Base-by-base conservation (phyloP, 495 filamentous ascomycete genomes). In the Xylaria telfairii region DNA sequence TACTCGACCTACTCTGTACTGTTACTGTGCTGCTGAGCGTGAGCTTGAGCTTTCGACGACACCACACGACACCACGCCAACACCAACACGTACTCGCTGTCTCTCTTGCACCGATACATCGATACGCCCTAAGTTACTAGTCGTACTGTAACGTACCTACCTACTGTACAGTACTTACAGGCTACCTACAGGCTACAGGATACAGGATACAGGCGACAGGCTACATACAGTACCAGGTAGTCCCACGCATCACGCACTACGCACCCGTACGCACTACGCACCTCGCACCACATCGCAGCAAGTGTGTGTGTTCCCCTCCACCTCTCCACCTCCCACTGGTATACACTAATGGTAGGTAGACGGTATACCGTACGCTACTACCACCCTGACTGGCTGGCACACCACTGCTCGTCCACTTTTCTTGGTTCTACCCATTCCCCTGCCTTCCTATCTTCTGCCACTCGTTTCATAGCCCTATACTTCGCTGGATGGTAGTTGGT, bases 401-500 rank as follows among this genome's bases (percentile, higher is more conserved):
- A 54, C 47, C 4, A 53, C 34, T 42, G 64, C 64, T 54, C 42
- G 64, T 66, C 64, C 64, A 66, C 64, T 66, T 66, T 66, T 66
- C 64, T 42, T 54, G 46, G 17, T 41, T 66, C 41, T 66, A 54
- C 64, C 64, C 47, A 41, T 66, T 66, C 64, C 64, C 47, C 47
- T 53, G 30, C 47, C 32, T 34, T 54, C 64, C 47, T 47, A 54
- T 54, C 64, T 42, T 42, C 64, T 42, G 24, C 64, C 26, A 34
- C 64, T 66, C 47, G 28, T 54, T 66, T 54, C 47, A 30, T 66
- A 54, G 64, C 64, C 46, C 47, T 66, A 53, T 34, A 19, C 19
- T 54, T 28, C 19, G 28, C 34, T 24, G 12, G 64, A 53, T 54
- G 64, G 39, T 26, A 59, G 30, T 34, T 26, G 15, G 66, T 60